Percentiles rank a stretch among this genome's conserved stretches.
These are phyloP conservation scores for Solanum habrochaites DNA, from an alignment of 257 asterid genomes.

Conservation along the genomic window DNA sequence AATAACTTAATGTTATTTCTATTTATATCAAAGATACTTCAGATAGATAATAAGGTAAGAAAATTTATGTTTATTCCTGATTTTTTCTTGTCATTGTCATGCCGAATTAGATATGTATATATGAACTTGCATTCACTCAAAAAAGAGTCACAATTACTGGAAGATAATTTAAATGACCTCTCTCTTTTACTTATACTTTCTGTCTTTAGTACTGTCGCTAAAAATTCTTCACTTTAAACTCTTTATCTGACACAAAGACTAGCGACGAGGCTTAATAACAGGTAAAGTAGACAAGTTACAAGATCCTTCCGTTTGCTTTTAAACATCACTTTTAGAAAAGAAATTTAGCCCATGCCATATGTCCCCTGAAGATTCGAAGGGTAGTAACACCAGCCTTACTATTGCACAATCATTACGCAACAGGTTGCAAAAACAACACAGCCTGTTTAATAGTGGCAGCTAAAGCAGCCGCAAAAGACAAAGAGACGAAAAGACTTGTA, in stretches of 20 bases:
- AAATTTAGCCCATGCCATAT: not conserved
- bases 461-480: too few relatives aligned
- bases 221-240: not conserved
- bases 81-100: too few relatives aligned
- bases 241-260: not conserved
- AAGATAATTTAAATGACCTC: not conserved
- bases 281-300: not conserved
- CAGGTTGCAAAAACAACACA: too few relatives aligned
- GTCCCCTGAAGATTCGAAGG: not conserved
- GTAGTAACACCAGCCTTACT: not conserved
- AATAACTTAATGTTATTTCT: too few relatives aligned
- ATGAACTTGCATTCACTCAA: too few relatives aligned
- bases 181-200: not conserved
- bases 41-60: too few relatives aligned
- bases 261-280: not conserved
- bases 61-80: too few relatives aligned
- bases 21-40: too few relatives aligned
- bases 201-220: not conserved
- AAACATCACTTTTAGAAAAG: not conserved
- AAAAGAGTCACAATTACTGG: too few relatives aligned
- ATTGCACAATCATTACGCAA: not conserved
- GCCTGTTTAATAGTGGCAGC: too few relatives aligned
- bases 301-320: not conserved
- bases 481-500: too few relatives aligned
- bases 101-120: too few relatives aligned